Conservation (phyloP, 1,139 yeast genomes). For the Blastobotrys serpentis region DNA sequence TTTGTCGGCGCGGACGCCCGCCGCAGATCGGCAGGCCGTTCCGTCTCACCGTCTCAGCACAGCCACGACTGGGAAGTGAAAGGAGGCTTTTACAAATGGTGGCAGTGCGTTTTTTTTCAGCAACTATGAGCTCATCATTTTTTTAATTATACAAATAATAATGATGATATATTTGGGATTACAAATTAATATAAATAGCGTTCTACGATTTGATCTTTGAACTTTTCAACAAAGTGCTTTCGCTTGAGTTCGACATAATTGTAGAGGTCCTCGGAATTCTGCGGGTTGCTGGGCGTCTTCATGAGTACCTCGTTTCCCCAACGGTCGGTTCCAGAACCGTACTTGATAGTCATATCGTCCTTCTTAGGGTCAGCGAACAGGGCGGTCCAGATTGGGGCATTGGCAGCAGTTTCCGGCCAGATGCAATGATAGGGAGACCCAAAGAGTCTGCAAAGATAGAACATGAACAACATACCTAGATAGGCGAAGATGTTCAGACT, state of each 20-base stretch:
- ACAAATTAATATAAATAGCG: slow-evolving; percentile 29
- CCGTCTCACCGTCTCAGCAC: too few species aligned
- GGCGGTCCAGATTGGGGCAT: slow-evolving; percentile 70
- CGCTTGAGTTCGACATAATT: slow-evolving; percentile 57
- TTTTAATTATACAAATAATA: too few species aligned
- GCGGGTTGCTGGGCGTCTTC: slow-evolving; percentile 39
- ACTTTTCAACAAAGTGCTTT: slow-evolving; percentile 63
- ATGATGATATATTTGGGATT: too few species aligned
- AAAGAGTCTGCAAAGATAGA: slow-evolving; percentile 74
- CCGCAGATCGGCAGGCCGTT: too few species aligned
- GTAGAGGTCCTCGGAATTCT: slow-evolving; percentile 65
- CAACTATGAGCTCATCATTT: too few species aligned
- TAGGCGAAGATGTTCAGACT: slow-evolving; percentile 74
- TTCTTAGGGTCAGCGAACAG: slow-evolving; percentile 46
- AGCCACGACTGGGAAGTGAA: too few species aligned
- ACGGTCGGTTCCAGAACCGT: slow-evolving; percentile 69
- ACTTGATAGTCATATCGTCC: slow-evolving; percentile 55
- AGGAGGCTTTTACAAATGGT: too few species aligned
- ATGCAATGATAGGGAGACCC: slow-evolving; percentile 91
- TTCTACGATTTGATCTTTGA: slow-evolving; percentile 66
- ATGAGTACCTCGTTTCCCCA: slow-evolving; percentile 65
- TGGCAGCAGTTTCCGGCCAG: slow-evolving; percentile 84
- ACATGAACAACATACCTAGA: slow-evolving; percentile 79
- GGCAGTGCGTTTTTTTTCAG: too few species aligned
- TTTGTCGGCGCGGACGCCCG: too few species aligned